Conservation (phyloP, 441 rosid species). For the Gossypium gossypioides region DNA sequence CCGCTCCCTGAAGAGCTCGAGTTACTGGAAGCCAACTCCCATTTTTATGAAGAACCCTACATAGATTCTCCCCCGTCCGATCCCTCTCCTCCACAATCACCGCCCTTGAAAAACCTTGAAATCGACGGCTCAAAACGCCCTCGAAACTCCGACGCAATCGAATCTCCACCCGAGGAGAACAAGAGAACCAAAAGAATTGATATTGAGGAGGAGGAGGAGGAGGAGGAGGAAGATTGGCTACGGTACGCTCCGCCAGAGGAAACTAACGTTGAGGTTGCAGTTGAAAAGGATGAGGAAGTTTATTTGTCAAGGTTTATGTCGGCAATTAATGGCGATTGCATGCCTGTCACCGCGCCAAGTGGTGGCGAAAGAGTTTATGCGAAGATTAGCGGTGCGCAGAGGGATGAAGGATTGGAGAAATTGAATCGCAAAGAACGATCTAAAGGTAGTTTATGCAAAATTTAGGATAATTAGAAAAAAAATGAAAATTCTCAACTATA, state of each 20-base stretch:
- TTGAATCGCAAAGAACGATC: conserved; percentile 35
- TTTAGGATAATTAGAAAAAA: neutral
- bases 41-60: conserved; percentile 31
- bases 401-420: conserved; percentile 32
- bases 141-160: conserved; percentile 18
- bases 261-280: conserved; percentile 22
- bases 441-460: conserved; percentile 30
- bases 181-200: conserved; percentile 41
- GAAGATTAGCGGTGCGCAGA: conserved; percentile 46
- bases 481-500: neutral
- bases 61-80: conserved; percentile 31
- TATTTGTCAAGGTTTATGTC: conserved; percentile 57
- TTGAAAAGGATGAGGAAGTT: conserved; percentile 34
- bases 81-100: conserved; percentile 19
- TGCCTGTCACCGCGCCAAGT: conserved; percentile 75
- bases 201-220: neutral
- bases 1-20: conserved; percentile 86
- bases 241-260: conserved; percentile 39
- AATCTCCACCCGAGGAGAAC: conserved; percentile 27
- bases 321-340: conserved; percentile 67
- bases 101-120: conserved; percentile 12
- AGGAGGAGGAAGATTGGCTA: conserved; percentile 53
- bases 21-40: conserved; percentile 68
- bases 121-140: conserved; percentile 43
- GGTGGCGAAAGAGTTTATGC: conserved; percentile 86